These are phyloP conservation scores for Rubia yunnanensis DNA, from an alignment of 257 asterid genomes.

Conservation along the genomic window DNA sequence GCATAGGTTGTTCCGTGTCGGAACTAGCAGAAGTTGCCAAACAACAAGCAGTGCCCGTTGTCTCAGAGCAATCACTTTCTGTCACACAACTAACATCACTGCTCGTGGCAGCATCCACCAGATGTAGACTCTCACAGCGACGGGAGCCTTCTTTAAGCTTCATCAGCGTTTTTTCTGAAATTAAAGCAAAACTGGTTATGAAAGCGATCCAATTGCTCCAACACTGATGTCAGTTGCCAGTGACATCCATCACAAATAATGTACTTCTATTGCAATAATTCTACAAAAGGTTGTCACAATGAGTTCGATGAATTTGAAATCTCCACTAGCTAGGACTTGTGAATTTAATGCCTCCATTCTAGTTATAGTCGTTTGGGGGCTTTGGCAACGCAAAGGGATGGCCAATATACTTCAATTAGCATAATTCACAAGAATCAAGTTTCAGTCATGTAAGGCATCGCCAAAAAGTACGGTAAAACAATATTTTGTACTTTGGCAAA, in stretches of 20 bases:
- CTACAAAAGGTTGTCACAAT: too few relatives aligned
- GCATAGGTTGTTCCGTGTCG: slow-evolving; percentile 18
- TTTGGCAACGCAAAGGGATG: not conserved
- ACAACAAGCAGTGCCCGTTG: slow-evolving; percentile 24
- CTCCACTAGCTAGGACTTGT: too few relatives aligned
- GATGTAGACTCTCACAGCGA: slow-evolving; percentile 23
- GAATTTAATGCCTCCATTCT: too few relatives aligned
- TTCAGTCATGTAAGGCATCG: not conserved
- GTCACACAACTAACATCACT: slow-evolving; percentile 17
- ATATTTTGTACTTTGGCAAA: not conserved
- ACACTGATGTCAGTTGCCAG: not conserved
- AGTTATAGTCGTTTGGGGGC: not conserved
- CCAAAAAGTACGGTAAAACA: not conserved
- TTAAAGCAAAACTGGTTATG: slow-evolving; percentile 2
- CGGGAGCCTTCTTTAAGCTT: slow-evolving; percentile 73
- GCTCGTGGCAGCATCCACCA: slow-evolving; percentile 18
- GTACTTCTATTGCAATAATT: not conserved
- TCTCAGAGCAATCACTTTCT: slow-evolving; percentile 20
- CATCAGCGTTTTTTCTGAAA: slow-evolving; percentile 60
- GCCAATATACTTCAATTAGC: not conserved
- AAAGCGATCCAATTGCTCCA: not conserved
- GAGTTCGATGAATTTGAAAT: too few relatives aligned
- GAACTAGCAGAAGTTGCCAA: slow-evolving; percentile 22
- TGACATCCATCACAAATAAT: not conserved
- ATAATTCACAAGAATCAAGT: not conserved